phyloP scores from a whole-genome alignment of 1,284 basidiomycete genomes.

The Hemileia vastatrix region DNA sequence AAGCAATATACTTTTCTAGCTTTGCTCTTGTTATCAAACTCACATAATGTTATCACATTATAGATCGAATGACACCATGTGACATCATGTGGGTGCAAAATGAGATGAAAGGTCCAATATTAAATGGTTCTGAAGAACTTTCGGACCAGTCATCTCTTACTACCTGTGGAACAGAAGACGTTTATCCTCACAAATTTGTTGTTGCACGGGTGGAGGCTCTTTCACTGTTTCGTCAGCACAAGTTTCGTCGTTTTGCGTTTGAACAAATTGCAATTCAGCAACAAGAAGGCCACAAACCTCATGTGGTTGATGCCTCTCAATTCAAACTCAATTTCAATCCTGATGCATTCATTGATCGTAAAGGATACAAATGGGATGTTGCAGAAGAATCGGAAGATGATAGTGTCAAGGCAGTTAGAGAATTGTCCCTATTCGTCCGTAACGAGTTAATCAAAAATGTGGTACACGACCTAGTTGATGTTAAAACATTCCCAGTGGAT shows the following conservation, averaged over 20 bases:
- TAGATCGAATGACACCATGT: slow-evolving; percentile 22
- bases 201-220: slow-evolving; percentile 15
- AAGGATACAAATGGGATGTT: slow-evolving; percentile 33
- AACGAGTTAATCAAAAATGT: slow-evolving; percentile 48
- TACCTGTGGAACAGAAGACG: not conserved
- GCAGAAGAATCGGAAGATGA: slow-evolving; percentile 46
- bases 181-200: slow-evolving; percentile 22
- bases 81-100: slow-evolving; percentile 20
- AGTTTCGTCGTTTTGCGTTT: slow-evolving; percentile 15
- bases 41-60: not conserved
- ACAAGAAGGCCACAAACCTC: slow-evolving; percentile 5
- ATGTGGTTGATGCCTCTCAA: too few species aligned
- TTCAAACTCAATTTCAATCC: slow-evolving; percentile 53
- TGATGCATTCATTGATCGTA: slow-evolving; percentile 52
- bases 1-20: not conserved
- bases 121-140: slow-evolving; percentile 6
- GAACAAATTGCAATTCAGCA: slow-evolving; percentile 12
- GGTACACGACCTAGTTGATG: slow-evolving; percentile 49
- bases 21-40: not conserved
- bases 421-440: slow-evolving; percentile 50
- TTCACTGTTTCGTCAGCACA: slow-evolving; percentile 13
- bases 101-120: slow-evolving; percentile 20
- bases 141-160: not conserved
- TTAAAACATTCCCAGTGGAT: slow-evolving; percentile 48
- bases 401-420: slow-evolving; percentile 50